Evolutionary conservation across 345 rosid genomes (phyloP).

Genomic region (Gossypium sturtianum): DNA sequence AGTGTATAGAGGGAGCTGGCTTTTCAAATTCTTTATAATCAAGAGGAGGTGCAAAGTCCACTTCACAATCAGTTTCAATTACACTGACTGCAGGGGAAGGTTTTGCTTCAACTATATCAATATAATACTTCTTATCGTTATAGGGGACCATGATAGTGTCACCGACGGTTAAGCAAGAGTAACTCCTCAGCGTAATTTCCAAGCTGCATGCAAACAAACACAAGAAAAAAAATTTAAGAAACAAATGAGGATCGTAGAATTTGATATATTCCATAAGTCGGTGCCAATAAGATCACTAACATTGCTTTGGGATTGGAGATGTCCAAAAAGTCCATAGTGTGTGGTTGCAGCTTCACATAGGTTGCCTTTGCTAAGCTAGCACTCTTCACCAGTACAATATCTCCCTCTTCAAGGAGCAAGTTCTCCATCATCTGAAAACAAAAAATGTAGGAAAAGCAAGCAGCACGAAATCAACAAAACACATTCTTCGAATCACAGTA

Average conservation of each 20-base stretch:
- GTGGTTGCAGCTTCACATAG: constrained; percentile 62
- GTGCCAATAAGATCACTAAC: constrained; percentile 27
- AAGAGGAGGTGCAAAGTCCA: constrained; percentile 66
- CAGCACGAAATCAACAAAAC: not conserved
- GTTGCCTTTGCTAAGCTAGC: constrained; percentile 53
- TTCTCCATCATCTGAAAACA: constrained; percentile 60
- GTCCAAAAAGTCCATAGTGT: constrained; percentile 50
- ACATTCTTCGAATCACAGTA: not conserved
- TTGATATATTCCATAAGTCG: not conserved
- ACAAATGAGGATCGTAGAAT: not conserved
- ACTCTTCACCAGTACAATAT: constrained; percentile 37
- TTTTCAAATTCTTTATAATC: constrained; percentile 57
- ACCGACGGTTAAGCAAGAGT: constrained; percentile 64
- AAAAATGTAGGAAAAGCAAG: not conserved
- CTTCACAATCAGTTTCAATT: constrained; percentile 71
- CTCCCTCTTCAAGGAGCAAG: constrained; percentile 66
- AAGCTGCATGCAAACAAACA: constrained; percentile 35
- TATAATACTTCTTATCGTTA: constrained; percentile 55
- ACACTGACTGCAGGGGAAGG: constrained; percentile 59
- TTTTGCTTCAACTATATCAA: constrained; percentile 58
- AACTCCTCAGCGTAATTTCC: constrained; percentile 64
- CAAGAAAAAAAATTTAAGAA: not conserved
- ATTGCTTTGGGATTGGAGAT: constrained; percentile 69
- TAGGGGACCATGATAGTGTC: constrained; percentile 64
- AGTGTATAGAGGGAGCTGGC: constrained; percentile 20